A percentile compares a stretch with the other conserved stretches of the same genome.
Conservation (phyloP, 257 asterid species). For the Vinca minor region DNA sequence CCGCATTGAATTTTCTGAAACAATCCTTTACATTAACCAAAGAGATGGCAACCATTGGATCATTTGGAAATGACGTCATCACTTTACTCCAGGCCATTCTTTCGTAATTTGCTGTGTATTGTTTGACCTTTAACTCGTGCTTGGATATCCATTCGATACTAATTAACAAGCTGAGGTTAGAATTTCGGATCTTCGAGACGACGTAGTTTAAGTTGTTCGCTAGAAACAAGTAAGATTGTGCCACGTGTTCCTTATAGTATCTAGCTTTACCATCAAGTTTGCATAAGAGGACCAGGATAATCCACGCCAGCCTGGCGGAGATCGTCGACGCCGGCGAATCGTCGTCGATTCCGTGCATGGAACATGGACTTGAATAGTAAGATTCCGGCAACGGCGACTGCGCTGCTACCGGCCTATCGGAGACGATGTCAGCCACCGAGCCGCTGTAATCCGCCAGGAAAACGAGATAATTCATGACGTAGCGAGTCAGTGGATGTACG, state of each 20-base stretch:
- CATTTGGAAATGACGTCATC: slow-evolving; percentile 34
- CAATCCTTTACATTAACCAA: slow-evolving; percentile 21
- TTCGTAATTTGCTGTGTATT: slow-evolving; percentile 38
- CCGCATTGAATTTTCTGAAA: slow-evolving; percentile 33
- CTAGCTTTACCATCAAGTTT: slow-evolving; percentile 76
- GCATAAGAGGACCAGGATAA: slow-evolving; percentile 68
- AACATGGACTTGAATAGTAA: slow-evolving; percentile 39
- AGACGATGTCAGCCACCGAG: slow-evolving; percentile 46
- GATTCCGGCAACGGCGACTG: slow-evolving; percentile 53
- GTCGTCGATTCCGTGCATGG: slow-evolving; percentile 18
- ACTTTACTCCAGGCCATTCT: slow-evolving; percentile 52
- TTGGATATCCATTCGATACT: slow-evolving; percentile 62
- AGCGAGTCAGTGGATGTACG: slow-evolving; percentile 78
- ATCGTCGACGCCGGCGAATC: slow-evolving; percentile 34
- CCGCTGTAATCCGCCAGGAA: slow-evolving; percentile 71
- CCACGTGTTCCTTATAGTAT: slow-evolving; percentile 45
- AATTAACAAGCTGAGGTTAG: slow-evolving; percentile 46
- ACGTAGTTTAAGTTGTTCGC: slow-evolving; percentile 79
- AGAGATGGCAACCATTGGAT: slow-evolving; percentile 40
- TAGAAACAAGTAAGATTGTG: slow-evolving; percentile 56
- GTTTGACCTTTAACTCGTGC: slow-evolving; percentile 44
- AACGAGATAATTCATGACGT: slow-evolving; percentile 76
- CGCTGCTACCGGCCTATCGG: slow-evolving; percentile 37
- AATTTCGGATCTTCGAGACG: slow-evolving; percentile 55
- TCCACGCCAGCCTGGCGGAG: slow-evolving; percentile 57